Base-by-base conservation (phyloP, 2,329 filamentous ascomycete species). In the Diaporthe velutina region DNA sequence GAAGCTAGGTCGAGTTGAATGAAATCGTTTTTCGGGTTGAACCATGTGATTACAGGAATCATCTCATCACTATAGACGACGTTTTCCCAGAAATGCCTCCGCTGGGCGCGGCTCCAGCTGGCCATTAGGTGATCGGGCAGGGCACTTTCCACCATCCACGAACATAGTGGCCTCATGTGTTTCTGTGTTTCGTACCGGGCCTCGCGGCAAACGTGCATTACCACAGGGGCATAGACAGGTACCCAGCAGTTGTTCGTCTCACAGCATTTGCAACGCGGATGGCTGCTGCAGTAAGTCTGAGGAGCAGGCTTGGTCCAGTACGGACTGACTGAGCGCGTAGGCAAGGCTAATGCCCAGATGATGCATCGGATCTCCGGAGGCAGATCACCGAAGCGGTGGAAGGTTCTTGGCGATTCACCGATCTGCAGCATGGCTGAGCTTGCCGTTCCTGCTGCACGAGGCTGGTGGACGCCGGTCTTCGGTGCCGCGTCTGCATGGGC, bases 1-100 rank as follows among this genome's bases (percentile, higher is more conserved):
- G 35, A 7, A 4, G 0, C 0, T 9, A 2, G 2, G 2, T 5
- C 6, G 1, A 40, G 5, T 12, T n/a, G 3, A 1, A 60, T 19
- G 0, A 60, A 0, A 2, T 60, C 57, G 35, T 13, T 28, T 13
- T 60, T 9, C 13, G 33, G 3, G 17, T 42, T 60, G n/a, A 60
- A 60, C 35, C 13, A 35, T 3, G 35, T 40, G 5, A 17, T 10
- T 4, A 40, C 1, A 28, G 1, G 12, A 10, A 60, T 5, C 35
- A 25, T 40, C 35, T 42, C 57, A 1, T 60, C 57, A 4, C 5
- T 60, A 6, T 15, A n/a, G 12, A 3, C 1, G 2, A 40, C 6
- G 0, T 38, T 40, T 15, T 25, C 4, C 12, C 2, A 1, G n/a
- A 10, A 40, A 2, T 60, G 22, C 12, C 19, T 6, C 19, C 17